Evolutionary conservation across 2,329 filamentous ascomycete genomes (phyloP).

Genomic region (Sporothrix euskadiensis): DNA sequence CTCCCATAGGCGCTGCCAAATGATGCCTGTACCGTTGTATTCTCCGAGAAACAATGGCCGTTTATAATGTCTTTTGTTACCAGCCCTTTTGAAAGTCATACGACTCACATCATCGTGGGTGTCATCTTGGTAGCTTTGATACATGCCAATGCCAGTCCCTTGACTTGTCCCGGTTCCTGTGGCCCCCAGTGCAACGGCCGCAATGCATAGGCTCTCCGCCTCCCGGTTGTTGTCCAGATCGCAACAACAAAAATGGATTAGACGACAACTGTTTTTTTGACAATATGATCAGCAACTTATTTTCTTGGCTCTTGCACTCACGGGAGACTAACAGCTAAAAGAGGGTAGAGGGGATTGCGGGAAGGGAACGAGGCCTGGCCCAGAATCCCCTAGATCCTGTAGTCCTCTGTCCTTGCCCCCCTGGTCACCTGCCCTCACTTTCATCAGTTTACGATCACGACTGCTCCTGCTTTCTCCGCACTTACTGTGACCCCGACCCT

Average conservation of each 20-base stretch:
- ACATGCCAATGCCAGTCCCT: background rate
- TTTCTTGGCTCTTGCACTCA: background rate
- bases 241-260: background rate
- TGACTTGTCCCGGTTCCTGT: background rate
- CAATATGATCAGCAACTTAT: conserved; percentile 8
- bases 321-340: background rate
- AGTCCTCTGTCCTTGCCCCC: background rate
- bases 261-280: no score
- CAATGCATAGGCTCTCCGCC: background rate
- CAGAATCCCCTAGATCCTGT: background rate
- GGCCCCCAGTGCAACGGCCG: background rate
- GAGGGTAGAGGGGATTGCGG: background rate
- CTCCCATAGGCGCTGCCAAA: background rate
- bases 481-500: conserved; percentile 2
- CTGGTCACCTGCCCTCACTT: background rate
- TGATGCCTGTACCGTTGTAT: background rate
- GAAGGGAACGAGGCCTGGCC: conserved; percentile 1
- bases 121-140: background rate
- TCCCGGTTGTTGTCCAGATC: background rate
- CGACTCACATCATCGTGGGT: background rate
- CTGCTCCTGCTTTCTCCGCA: background rate
- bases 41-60: background rate
- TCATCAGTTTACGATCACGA: background rate
- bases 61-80: background rate
- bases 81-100: background rate